Conservation (phyloP, 352 stramenopile species). For the Phytophthora podocarpi region DNA sequence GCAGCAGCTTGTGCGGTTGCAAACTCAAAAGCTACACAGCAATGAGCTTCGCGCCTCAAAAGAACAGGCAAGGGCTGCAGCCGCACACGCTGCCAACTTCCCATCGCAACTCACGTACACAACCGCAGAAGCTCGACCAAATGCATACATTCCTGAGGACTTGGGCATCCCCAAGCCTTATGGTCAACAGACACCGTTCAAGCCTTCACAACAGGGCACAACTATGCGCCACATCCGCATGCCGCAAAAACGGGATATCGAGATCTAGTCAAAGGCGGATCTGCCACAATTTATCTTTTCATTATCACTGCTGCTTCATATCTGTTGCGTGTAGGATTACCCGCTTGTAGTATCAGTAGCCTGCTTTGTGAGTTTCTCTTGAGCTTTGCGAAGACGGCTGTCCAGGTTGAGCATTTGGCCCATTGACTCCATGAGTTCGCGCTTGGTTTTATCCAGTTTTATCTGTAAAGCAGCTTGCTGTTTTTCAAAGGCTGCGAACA, state of each 20-base stretch:
- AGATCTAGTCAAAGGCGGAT: constrained; percentile 86
- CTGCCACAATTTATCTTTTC: constrained; percentile 2
- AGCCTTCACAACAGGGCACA: constrained; percentile 83
- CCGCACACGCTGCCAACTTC: constrained; percentile 62
- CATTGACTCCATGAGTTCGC: constrained; percentile 75
- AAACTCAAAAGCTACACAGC: constrained; percentile 57
- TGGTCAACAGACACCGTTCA: constrained; percentile 91
- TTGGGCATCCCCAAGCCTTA: constrained; percentile 95
- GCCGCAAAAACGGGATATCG: constrained; percentile 89
- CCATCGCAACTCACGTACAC: constrained; percentile 82
- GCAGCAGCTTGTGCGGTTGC: constrained; percentile 67
- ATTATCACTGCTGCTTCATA: no score
- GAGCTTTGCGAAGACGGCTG: constrained; percentile 59
- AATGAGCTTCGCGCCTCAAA: constrained; percentile 54
- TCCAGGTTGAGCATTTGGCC: constrained; percentile 69
- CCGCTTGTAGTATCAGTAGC: constrained; percentile 15
- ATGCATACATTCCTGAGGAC: constrained; percentile 94
- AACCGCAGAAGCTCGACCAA: constrained; percentile 91
- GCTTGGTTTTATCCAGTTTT: constrained; percentile 78
- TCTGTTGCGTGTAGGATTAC: no score
- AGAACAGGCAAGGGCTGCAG: constrained; percentile 43
- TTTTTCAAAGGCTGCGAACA: constrained; percentile 48
- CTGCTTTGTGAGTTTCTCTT: constrained; percentile 71
- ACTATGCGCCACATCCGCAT: constrained; percentile 93
- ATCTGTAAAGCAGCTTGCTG: constrained; percentile 52